A percentile compares a stretch with the other conserved stretches of the same genome.
Conservation (phyloP, 2,329 filamentous ascomycete genomes). For the Claviceps digitariae region DNA sequence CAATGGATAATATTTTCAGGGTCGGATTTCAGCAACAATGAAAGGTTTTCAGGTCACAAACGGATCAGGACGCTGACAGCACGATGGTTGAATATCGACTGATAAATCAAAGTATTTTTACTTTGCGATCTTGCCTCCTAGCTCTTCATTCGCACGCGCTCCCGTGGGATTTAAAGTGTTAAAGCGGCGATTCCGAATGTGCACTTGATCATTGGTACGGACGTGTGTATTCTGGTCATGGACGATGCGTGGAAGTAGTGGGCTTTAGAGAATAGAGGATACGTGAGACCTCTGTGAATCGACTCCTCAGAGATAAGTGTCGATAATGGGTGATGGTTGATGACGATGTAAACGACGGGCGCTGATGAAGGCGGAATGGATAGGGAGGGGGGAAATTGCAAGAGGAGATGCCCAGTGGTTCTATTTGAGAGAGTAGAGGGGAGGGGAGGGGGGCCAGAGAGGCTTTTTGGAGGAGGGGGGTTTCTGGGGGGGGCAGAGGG, state of each 20-base stretch:
- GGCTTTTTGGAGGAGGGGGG: constrained; percentile 2
- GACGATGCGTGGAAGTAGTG: constrained; percentile 22
- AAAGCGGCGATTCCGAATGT: constrained; percentile 38
- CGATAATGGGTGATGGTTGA: constrained; percentile 13
- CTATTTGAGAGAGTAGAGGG: constrained; percentile 7
- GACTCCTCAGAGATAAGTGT: constrained; percentile 11
- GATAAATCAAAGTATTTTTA: constrained; percentile 13
- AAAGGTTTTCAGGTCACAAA: constrained; percentile 8
- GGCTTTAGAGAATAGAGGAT: constrained; percentile 14
- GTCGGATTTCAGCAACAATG: constrained; percentile 7
- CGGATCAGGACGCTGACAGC: constrained; percentile 21
- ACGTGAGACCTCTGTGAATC: constrained; percentile 15
- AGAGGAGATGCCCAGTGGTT: constrained; percentile 10
- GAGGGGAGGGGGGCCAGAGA: constrained; percentile 4
- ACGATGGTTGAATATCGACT: constrained; percentile 49
- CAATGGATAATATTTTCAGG: constrained; percentile 17
- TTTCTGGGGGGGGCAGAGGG: constrained; percentile 5
- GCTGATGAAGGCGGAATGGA: constrained; percentile 6
- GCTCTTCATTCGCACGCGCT: constrained; percentile 47
- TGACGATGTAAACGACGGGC: constrained; percentile 10
- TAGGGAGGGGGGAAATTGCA: constrained; percentile 13
- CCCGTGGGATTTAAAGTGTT: constrained; percentile 61
- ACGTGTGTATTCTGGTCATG: constrained; percentile 27
- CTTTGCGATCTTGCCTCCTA: constrained; percentile 21
- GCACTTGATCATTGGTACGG: constrained; percentile 37